Percentiles rank a stretch among this genome's conserved stretches.
Evolutionary conservation across 106 monocot genomes (phyloP).

Genomic region (Xerophyta viscosa): DNA sequence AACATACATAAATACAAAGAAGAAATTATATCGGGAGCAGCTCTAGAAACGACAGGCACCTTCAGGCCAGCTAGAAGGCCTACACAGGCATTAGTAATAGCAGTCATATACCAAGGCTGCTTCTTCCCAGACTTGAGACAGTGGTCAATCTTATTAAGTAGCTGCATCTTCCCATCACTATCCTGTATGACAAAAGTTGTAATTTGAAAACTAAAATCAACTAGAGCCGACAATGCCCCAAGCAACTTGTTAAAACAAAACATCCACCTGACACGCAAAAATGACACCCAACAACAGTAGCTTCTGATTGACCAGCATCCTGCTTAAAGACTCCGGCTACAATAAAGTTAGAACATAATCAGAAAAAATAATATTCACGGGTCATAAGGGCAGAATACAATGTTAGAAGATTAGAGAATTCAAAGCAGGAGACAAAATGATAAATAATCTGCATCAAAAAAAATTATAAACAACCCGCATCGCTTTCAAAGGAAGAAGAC

Average conservation of each 20-base stretch:
- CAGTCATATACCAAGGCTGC: slow-evolving; percentile 50
- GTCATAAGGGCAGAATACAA: neutral
- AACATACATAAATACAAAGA: neutral
- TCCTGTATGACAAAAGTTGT: slow-evolving; percentile 28
- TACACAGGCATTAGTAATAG: slow-evolving; percentile 86
- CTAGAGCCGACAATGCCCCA: neutral
- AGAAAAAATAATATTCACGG: neutral
- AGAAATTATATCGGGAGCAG: neutral
- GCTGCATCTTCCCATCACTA: slow-evolving; percentile 46
- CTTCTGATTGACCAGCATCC: slow-evolving; percentile 87
- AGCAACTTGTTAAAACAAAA: neutral
- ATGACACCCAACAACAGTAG: slow-evolving; percentile 76
- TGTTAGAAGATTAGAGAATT: too few relatives aligned
- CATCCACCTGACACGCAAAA: slow-evolving; percentile 71
- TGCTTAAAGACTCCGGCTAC: slow-evolving; percentile 72
- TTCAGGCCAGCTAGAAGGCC: slow-evolving; percentile 75
- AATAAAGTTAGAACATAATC: slow-evolving; percentile 1
- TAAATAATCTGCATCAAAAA: too few relatives aligned
- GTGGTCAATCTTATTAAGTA: slow-evolving; percentile 69
- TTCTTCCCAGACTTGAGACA: slow-evolving; percentile 70
- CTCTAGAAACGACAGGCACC: slow-evolving; percentile 23
- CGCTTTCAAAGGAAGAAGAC: too few relatives aligned
- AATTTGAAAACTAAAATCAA: slow-evolving; percentile 1
- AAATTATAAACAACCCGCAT: too few relatives aligned
- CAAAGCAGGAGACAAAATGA: too few relatives aligned